Percentiles rank a stretch among this genome's conserved stretches.
phyloP scores from a whole-genome alignment of 2,329 filamentous ascomycete genomes.

The Talaromyces pinophilus region DNA sequence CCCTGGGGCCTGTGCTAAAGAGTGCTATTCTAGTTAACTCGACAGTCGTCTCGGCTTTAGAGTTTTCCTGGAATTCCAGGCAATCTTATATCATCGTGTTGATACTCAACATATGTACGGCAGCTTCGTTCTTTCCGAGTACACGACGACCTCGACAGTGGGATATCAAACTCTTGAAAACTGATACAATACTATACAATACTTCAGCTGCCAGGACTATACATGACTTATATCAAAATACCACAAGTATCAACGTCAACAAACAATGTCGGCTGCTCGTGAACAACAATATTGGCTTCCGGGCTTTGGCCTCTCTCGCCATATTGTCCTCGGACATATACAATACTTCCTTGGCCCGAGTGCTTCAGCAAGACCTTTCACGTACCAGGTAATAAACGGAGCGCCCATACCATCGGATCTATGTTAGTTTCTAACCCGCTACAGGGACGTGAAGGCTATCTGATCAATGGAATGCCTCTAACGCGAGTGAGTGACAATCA shows the following conservation, averaged over 20 bases:
- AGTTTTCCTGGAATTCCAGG: neutral
- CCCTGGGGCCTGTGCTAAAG: neutral
- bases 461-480: slow-evolving; percentile 49
- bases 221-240: slow-evolving; percentile 10
- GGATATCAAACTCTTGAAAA: neutral
- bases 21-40: neutral
- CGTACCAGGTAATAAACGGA: slow-evolving; percentile 45
- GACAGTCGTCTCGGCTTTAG: neutral
- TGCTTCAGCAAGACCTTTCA: slow-evolving; percentile 50
- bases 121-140: neutral
- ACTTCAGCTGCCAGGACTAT: neutral
- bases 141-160: neutral
- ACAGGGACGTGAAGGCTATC: slow-evolving; percentile 52
- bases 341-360: slow-evolving; percentile 52
- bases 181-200: neutral
- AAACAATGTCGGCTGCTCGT: slow-evolving; percentile 36
- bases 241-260: neutral
- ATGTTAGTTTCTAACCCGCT: slow-evolving; percentile 20
- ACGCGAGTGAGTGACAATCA: slow-evolving; percentile 43
- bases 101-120: neutral
- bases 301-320: slow-evolving; percentile 51
- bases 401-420: slow-evolving; percentile 6
- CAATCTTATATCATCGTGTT: neutral
- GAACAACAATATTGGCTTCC: slow-evolving; percentile 52
- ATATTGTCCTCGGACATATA: slow-evolving; percentile 52